Percentiles rank a stretch among this genome's conserved stretches.
phyloP scores from a whole-genome alignment of 2,329 filamentous ascomycete species.

The Zymoseptoria tritici region DNA sequence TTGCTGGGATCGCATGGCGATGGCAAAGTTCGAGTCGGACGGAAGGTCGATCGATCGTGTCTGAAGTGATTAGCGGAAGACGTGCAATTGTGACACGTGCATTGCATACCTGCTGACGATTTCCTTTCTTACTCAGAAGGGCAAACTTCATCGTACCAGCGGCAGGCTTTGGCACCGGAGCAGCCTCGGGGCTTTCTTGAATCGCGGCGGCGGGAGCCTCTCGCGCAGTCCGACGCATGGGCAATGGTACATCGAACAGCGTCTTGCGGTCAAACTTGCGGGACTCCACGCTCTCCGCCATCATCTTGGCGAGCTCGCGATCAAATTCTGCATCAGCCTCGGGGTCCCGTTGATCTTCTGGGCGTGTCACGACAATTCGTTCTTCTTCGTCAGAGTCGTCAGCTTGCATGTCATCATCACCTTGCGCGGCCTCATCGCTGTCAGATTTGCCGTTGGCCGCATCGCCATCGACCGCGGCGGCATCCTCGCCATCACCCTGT shows the following conservation, averaged over 20 bases:
- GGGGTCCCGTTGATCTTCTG: constrained; percentile 83
- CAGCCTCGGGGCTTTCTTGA: constrained; percentile 35
- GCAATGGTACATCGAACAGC: constrained; percentile 93
- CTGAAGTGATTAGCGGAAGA: constrained; percentile 39
- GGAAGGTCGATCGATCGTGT: constrained; percentile 85
- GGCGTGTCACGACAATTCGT: constrained; percentile 81
- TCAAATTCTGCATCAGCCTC: constrained; percentile 97
- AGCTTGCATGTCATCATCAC: constrained; percentile 46
- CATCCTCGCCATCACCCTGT: constrained; percentile 54
- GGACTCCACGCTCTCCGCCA: constrained; percentile 93
- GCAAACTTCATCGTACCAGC: constrained; percentile 87
- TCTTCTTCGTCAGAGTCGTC: constrained; percentile 63
- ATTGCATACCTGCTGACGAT: constrained; percentile 72
- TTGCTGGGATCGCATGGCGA: constrained; percentile 93
- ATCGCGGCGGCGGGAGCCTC: constrained; percentile 42
- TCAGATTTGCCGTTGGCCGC: constrained; percentile 42
- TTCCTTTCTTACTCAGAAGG: constrained; percentile 89
- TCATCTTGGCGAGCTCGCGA: constrained; percentile 94
- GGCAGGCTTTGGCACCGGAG: constrained; percentile 29
- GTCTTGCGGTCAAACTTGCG: constrained; percentile 93
- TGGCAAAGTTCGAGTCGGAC: constrained; percentile 85
- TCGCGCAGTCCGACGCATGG: constrained; percentile 63
- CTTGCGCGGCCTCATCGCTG: constrained; percentile 45
- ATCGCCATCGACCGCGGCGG: constrained; percentile 49
- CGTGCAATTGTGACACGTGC: not conserved